phyloP scores from a whole-genome alignment of 352 stramenopile species.

The Globisporangium parvum region DNA sequence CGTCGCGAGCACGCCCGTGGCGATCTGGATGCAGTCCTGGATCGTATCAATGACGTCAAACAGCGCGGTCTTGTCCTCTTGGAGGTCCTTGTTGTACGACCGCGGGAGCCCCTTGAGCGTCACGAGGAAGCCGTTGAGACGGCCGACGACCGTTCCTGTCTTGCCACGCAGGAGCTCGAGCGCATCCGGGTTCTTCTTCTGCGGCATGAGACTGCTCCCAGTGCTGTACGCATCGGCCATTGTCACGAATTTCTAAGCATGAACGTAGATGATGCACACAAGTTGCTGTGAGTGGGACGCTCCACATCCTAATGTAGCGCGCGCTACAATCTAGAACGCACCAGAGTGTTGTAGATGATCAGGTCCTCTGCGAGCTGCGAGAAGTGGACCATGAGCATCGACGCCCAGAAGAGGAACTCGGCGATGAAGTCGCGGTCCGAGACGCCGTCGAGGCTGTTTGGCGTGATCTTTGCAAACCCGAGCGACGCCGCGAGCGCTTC shows the following conservation, averaged over 20 bases:
- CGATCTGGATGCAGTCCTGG: slow-evolving; percentile 96
- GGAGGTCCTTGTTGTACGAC: slow-evolving; percentile 99
- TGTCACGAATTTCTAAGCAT: slow-evolving; percentile 83
- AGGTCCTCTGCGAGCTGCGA: slow-evolving; percentile 98
- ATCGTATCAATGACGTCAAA: slow-evolving; percentile 97
- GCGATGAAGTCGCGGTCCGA: slow-evolving; percentile 99
- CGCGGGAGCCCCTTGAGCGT: slow-evolving; percentile 96
- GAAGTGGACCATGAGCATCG: slow-evolving; percentile 94
- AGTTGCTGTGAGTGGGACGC: neutral
- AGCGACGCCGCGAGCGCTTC: slow-evolving; percentile 91
- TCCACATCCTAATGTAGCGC: too few relatives aligned
- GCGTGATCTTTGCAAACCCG: slow-evolving; percentile 90
- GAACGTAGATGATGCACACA: slow-evolving; percentile 2
- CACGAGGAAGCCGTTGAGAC: slow-evolving; percentile 93
- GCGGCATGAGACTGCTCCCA: slow-evolving; percentile 98
- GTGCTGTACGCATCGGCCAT: slow-evolving; percentile 98
- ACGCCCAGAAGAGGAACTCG: slow-evolving; percentile 98
- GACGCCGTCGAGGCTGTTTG: slow-evolving; percentile 97
- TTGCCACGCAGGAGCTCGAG: slow-evolving; percentile 98
- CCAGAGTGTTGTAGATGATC: slow-evolving; percentile 96
- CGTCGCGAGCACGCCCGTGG: slow-evolving; percentile 94
- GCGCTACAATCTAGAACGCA: slow-evolving; percentile 10
- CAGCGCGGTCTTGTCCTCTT: slow-evolving; percentile 98
- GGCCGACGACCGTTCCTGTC: slow-evolving; percentile 92
- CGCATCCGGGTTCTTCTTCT: slow-evolving; percentile 99